Conservation (phyloP, 23 red algal genomes). For the Gracilaria domingensis region DNA sequence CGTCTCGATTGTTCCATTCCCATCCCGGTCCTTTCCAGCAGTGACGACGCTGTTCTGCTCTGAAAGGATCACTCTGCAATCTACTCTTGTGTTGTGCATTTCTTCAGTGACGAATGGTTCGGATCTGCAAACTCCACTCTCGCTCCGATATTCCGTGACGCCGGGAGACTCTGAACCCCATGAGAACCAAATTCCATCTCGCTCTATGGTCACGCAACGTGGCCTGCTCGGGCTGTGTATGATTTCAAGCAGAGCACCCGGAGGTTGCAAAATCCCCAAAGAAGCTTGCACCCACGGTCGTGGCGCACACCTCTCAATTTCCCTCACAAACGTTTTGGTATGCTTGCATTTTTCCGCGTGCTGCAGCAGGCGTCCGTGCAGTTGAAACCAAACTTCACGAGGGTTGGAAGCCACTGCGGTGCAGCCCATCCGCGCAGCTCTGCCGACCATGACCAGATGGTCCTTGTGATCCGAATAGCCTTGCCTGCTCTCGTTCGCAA, state of each 20-base stretch:
- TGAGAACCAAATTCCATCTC: too few relatives aligned
- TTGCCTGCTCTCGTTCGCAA: too few relatives aligned
- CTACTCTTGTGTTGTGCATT: background rate
- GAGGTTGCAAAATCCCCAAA: conserved; percentile 27
- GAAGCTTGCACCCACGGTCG: too few relatives aligned
- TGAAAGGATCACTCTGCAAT: background rate
- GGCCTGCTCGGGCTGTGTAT: background rate
- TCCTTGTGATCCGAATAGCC: too few relatives aligned
- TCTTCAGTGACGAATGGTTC: background rate
- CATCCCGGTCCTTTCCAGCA: background rate
- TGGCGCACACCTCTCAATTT: conserved; percentile 23
- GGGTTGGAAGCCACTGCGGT: too few relatives aligned
- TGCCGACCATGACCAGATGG: too few relatives aligned
- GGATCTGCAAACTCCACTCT: background rate
- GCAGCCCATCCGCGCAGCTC: too few relatives aligned
- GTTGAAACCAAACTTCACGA: too few relatives aligned
- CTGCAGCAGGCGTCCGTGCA: conserved; percentile 13
- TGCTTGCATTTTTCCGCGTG: conserved; percentile 7
- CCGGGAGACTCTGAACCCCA: background rate
- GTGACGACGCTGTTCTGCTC: background rate
- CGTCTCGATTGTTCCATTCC: background rate
- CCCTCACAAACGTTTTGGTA: conserved; percentile 13
- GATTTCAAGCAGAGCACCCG: conserved; percentile 6
- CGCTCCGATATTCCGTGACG: background rate
- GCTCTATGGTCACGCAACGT: background rate